These are phyloP conservation scores for Wickerhamomyces queroliae DNA, from an alignment of 805 yeast genomes.

Conservation along the genomic window DNA sequence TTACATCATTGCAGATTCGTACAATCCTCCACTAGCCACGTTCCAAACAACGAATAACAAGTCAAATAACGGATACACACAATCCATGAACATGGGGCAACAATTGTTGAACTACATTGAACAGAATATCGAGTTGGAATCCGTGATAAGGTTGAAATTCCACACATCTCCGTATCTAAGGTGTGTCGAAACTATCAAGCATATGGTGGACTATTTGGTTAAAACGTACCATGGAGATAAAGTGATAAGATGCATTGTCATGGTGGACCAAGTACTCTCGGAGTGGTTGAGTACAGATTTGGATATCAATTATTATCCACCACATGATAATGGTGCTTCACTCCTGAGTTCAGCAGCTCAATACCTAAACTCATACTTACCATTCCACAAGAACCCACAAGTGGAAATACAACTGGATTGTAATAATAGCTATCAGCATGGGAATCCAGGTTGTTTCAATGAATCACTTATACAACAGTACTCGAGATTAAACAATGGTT, in stretches of 20 bases:
- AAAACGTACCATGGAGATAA: conserved; percentile 12
- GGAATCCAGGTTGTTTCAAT: conserved; percentile 38
- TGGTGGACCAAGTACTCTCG: conserved; percentile 34
- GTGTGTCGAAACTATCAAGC: conserved; percentile 34
- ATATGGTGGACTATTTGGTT: conserved; percentile 16
- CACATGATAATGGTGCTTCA: conserved; percentile 39
- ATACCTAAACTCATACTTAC: conserved; percentile 26
- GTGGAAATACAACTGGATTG: conserved; percentile 26
- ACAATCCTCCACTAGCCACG: conserved; percentile 22
- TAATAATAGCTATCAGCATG: conserved; percentile 29
- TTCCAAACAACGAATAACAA: conserved; percentile 20
- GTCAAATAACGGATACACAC: conserved; percentile 23
- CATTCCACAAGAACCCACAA: conserved; percentile 12
- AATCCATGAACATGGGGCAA: conserved; percentile 19
- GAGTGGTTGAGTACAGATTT: conserved; percentile 39
- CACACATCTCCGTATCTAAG: conserved; percentile 40
- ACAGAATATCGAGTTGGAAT: conserved; percentile 9
- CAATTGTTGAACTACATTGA: conserved; percentile 16
- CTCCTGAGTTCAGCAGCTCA: conserved; percentile 32
- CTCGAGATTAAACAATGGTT: conserved; percentile 27
- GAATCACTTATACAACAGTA: conserved; percentile 33
- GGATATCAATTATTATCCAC: conserved; percentile 34
- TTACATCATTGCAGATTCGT: conserved; percentile 14
- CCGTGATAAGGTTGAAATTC: conserved; percentile 14
- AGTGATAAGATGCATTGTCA: conserved; percentile 18